A percentile compares a stretch with the other conserved stretches of the same genome.
Conservation (phyloP, 2,329 filamentous ascomycete genomes). For the Clonostachys chloroleuca region DNA sequence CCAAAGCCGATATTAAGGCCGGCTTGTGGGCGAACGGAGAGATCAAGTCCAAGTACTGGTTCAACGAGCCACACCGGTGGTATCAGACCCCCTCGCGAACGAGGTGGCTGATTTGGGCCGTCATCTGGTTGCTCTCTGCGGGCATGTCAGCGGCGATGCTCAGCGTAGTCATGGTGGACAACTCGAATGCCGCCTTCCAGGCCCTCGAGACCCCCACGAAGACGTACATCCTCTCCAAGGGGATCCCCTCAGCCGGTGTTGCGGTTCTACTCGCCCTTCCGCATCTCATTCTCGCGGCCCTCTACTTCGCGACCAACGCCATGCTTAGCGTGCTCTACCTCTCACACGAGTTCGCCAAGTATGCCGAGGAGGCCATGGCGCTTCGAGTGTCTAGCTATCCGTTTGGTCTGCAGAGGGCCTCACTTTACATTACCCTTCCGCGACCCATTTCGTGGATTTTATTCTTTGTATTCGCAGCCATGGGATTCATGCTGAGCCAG, state of each 20-base stretch:
- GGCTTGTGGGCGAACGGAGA: slow-evolving; percentile 36
- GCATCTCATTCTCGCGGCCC: slow-evolving; percentile 38
- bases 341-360: slow-evolving; percentile 43
- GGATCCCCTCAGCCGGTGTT: slow-evolving; percentile 15
- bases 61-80: slow-evolving; percentile 35
- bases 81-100: slow-evolving; percentile 31
- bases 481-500: slow-evolving; percentile 41
- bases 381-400: slow-evolving; percentile 43
- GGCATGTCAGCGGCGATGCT: slow-evolving; percentile 33
- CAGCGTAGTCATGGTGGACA: slow-evolving; percentile 23
- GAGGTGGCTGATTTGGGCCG: slow-evolving; percentile 34
- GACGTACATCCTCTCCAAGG: slow-evolving; percentile 20
- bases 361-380: slow-evolving; percentile 20
- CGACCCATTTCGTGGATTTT: slow-evolving; percentile 38
- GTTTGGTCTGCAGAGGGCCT: slow-evolving; percentile 37
- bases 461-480: slow-evolving; percentile 32
- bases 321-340: slow-evolving; percentile 43
- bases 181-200: slow-evolving; percentile 16
- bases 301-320: slow-evolving; percentile 43
- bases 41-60: slow-evolving; percentile 32
- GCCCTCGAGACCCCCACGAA: slow-evolving; percentile 30
- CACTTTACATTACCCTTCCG: slow-evolving; percentile 45
- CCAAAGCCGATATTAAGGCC: slow-evolving; percentile 36
- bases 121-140: slow-evolving; percentile 30
- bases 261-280: slow-evolving; percentile 38